Evolutionary conservation across 768 basidiomycete genomes (phyloP), one percentile per base, ranked within the genome.

Genomic region (Podaxis mareebaensis): DNA sequence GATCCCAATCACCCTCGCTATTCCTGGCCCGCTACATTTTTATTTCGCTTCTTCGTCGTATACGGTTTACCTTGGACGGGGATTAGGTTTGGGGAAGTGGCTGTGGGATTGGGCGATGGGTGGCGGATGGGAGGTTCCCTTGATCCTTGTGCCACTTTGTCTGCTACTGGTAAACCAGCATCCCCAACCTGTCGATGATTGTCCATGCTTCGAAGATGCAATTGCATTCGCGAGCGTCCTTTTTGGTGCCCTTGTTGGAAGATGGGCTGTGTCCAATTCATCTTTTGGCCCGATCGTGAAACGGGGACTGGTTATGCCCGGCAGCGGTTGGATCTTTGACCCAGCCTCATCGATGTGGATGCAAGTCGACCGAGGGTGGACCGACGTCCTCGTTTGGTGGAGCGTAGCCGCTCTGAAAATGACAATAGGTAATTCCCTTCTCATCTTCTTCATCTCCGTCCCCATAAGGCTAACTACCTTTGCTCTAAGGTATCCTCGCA

Each of bases 131-230:
- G 76, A 78, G 79, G 86, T 90, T n/a, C 90, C 90, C 6, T 70
- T 84, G 40, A 81, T 83, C 10, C 73, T 87, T 48, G 79, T 90
- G 28, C 82, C 87, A 0, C 65, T 91, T n/a, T 86, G 84, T 61
- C 76, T 94, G 13, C 77, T 92, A 4, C 76, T 91, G 20, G 89
- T 96, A n/a, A 90, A 95, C 70, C 87, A 92, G 65, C 94, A 96
- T 70, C 95, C 96, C 0, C 91, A 96, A 67, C 96, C 96, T 0
- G 92, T 96, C 8, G 96, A 99, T 62, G 94, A 96, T 69, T 98
- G 96, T 67, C 96, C 96, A 2, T 98, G 96, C 75, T 99, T 97
- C 74, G 96, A 97, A 71, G 96, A 99, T 70, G 93, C 96, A 3
- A 96, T 98, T 56, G 95, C 96, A 0, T 90, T 95, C 66, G 77